Evolutionary conservation across 352 stramenopile species (phyloP), one percentile per base, ranked within the genome.

Genomic region (Halophytophthora polymorphica): DNA sequence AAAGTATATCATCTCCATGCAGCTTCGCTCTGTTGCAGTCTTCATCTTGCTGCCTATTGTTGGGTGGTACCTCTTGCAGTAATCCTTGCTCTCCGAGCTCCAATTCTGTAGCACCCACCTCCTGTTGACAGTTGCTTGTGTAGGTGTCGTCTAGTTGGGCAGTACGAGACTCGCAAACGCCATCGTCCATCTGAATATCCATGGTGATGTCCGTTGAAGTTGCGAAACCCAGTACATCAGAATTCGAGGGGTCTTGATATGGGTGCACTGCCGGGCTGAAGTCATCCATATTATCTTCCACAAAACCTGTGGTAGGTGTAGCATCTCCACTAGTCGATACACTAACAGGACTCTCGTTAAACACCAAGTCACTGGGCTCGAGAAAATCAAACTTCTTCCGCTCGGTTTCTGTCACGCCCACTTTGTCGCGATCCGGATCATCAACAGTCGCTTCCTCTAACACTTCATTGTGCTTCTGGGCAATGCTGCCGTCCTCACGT

Each of bases 151-250:
- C n/a, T 15, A 37, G 44, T 10, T 58, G 14, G 33, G 58, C 53
- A 14, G 18, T 53, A 22, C 68, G 49, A 12, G 47, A n/a, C 5
- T 29, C 41, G 31, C 39, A 60, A 7, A 29, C 14, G 29, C 41
- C 41, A 17, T 64, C 47, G 3, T 62, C 45, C 38, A 60, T 65
- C 45, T 82, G 66, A 54, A 76, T 76, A 38, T 84, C 68, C 46
- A 78, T 58, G 0, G 75, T 81, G 21, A 84, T 75, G 33, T 84
- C 73, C n/a, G 61, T 77, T 10, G 58, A 59, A 5, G 50, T 31
- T 11, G 44, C 28, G 29, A 63, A 45, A 11, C 46, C 22, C 8
- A 34, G 35, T 15, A 46, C 8, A 18, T 69, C 56, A 11, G 28
- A 46, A 15, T 19, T 35, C 5, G 36, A 46, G 31, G 10, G n/a